A percentile compares a stretch with the other conserved stretches of the same genome.
Conservation (phyloP, 495 filamentous ascomycete species). For the Neurospora sp. region DNA sequence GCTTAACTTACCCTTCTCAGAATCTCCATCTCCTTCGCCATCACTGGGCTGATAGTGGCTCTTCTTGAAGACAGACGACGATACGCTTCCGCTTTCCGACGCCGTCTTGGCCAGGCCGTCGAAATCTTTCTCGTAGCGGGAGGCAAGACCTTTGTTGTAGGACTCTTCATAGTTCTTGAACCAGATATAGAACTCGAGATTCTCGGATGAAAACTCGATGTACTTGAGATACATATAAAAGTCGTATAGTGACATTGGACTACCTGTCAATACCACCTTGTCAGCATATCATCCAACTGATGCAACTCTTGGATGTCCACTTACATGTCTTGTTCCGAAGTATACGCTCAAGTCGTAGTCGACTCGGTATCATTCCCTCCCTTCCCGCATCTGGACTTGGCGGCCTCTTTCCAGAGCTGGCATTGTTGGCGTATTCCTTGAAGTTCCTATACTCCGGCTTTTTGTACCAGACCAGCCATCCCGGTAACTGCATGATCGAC, state of each 20-base stretch:
- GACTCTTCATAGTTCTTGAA: constrained; percentile 32
- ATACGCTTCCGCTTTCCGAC: constrained; percentile 8
- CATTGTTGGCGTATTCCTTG: constrained; percentile 22
- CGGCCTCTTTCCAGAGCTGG: constrained; percentile 16
- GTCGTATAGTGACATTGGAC: constrained; percentile 30
- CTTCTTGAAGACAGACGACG: constrained; percentile 14
- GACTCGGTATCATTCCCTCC: constrained; percentile 21
- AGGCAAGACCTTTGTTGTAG: constrained; percentile 13
- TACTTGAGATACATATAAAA: constrained; percentile 34
- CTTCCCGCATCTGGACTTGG: constrained; percentile 20
- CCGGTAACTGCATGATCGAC: constrained; percentile 17
- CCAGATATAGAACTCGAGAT: constrained; percentile 68
- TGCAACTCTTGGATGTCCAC: neutral
- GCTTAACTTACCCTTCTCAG: neutral
- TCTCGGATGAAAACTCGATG: constrained; percentile 29
- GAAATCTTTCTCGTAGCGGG: constrained; percentile 15
- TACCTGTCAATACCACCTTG: constrained; percentile 9
- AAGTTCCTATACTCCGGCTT: constrained; percentile 34
- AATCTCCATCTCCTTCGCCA: neutral
- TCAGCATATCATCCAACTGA: neutral
- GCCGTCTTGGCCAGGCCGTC: constrained; percentile 12
- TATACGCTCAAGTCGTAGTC: constrained; percentile 28
- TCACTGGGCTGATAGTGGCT: neutral
- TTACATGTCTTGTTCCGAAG: constrained; percentile 32
- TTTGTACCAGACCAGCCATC: constrained; percentile 33